These are phyloP conservation scores for Sporothrix schenckii DNA, from an alignment of 2,329 filamentous ascomycete genomes.

Conservation along the genomic window DNA sequence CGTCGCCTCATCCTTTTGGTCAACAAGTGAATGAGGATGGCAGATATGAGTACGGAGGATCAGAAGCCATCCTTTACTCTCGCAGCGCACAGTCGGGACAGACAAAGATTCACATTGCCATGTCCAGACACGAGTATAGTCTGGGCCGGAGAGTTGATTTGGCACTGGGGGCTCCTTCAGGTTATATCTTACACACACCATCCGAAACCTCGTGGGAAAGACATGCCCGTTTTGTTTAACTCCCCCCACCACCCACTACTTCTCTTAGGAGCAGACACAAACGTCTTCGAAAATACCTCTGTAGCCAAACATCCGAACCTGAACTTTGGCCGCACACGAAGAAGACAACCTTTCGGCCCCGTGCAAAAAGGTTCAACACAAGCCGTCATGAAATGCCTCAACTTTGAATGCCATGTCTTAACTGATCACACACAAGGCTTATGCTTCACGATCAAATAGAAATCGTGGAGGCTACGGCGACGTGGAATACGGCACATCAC, in stretches of 20 bases:
- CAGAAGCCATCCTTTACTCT: no score
- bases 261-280: neutral
- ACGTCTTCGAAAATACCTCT: neutral
- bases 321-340: neutral
- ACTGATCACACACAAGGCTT: neutral
- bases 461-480: neutral
- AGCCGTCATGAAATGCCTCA: slow-evolving; percentile 6
- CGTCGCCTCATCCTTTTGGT: no score
- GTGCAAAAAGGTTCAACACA: neutral
- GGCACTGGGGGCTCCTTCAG: neutral
- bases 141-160: neutral
- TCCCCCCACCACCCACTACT: neutral
- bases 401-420: neutral
- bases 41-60: no score
- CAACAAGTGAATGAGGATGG: no score
- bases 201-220: neutral
- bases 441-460: neutral
- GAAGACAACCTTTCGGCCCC: neutral
- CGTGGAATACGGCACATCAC: neutral
- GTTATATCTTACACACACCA: neutral
- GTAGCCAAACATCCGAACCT: neutral
- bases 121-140: neutral
- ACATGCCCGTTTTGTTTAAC: neutral
- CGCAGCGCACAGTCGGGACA: neutral
- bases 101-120: neutral